These are phyloP conservation scores for Sarocladiaceae sp. DNA, from an alignment of 2,329 filamentous ascomycete species.

Conservation along the genomic window DNA sequence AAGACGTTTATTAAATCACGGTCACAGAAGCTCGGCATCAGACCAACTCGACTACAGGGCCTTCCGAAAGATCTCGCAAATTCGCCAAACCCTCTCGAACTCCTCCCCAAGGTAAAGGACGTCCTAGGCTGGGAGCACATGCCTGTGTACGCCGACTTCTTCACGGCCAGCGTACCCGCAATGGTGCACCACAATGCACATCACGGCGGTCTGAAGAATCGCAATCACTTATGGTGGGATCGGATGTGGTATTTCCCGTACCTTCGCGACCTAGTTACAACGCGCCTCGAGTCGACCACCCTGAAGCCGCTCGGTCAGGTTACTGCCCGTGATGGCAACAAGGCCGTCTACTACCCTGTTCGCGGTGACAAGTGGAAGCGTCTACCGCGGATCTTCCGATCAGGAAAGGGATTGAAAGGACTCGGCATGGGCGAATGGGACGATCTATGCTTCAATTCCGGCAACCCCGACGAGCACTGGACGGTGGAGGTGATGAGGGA, in stretches of 20 bases:
- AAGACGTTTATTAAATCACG: conserved; percentile 13
- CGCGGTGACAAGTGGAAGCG: not conserved
- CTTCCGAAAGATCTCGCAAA: conserved; percentile 16
- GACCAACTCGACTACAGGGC: conserved; percentile 14
- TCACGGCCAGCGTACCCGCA: conserved; percentile 16
- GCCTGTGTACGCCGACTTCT: conserved; percentile 19
- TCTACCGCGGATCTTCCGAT: not conserved
- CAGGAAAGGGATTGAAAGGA: not conserved
- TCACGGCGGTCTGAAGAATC: conserved; percentile 16
- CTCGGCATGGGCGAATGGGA: not conserved
- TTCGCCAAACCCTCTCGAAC: conserved; percentile 11
- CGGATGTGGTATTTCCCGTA: conserved; percentile 18
- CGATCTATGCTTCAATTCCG: not conserved
- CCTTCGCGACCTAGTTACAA: conserved; percentile 14
- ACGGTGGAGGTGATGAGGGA: not conserved
- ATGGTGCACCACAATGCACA: conserved; percentile 19
- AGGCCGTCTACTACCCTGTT: not conserved
- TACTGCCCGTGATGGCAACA: not conserved
- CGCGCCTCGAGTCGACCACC: conserved; percentile 2
- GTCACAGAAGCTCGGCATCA: conserved; percentile 14
- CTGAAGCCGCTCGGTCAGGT: not conserved
- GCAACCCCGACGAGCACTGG: not conserved
- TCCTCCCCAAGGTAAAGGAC: not conserved
- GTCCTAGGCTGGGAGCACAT: conserved; percentile 15
- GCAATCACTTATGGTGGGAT: conserved; percentile 19